Base-by-base conservation (phyloP, 1,284 basidiomycete genomes). In the Neonothopanus nambi region DNA sequence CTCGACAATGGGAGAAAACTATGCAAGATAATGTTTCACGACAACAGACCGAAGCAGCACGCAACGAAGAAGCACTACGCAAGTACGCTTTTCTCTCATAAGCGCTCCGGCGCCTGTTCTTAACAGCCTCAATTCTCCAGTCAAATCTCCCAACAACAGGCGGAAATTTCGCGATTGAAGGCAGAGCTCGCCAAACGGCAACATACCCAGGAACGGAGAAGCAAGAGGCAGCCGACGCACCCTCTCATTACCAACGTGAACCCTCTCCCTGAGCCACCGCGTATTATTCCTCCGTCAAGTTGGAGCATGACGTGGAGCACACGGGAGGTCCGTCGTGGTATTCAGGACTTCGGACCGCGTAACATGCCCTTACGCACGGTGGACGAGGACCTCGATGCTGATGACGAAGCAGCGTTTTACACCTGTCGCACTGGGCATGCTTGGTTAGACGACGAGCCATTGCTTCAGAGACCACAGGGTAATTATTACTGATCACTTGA, bases 181-280 rank as follows among this genome's bases (percentile, higher is more conserved):
- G 53, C 61, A 47, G 67, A 74, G 56, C 57, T 75, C 41, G 38
- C 62, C 48, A 41, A 63, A 56, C 50, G 54, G 51, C 57, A 56
- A 45, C 41, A 49, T 43, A 44, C 26, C 12, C 57, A 56, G 45
- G 57, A 61, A 47, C 33, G 13, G n/a, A 35, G 33, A 55, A 30
- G 9, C 18, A 53, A 13, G 47, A 48, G 30, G 7, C 45, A n/a
- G n/a, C 52, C 24, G 13, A 48, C 39, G 13, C n/a, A 26, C 8
- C 49, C 41, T 20, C 3, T 44, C 13, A 33, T 33, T 33, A 7
- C 20, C 15, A 48, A 28, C 33, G 7, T 38, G 11, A 54, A 54
- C 36, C 52, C 52, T 38, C 46, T 54, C 21, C 52, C 52, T 11
- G 26, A 24, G 11, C 52, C 52, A 11, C 52, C 52, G 15, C 52